Evolutionary conservation across 164 flowering plant genomes (phyloP).

Genomic region (Piper betle): DNA sequence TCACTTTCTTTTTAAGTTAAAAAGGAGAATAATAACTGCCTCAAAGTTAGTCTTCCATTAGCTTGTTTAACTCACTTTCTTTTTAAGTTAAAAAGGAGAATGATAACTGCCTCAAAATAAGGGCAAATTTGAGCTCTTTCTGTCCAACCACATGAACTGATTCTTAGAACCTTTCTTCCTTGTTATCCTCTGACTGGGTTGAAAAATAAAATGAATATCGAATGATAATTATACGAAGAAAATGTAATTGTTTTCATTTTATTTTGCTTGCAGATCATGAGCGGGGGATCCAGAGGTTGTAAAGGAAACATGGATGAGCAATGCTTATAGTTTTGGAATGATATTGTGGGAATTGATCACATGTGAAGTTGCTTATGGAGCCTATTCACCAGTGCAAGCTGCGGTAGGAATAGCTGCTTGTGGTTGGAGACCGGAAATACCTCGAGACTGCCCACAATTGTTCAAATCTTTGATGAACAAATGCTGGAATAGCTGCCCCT

Average conservation of each 20-base stretch:
- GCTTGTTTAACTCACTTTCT: no score
- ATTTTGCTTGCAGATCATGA: constrained; percentile 49
- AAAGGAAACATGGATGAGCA: constrained; percentile 90
- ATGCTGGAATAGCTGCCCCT: constrained; percentile 80
- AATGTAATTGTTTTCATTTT: not conserved
- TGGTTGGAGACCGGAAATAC: constrained; percentile 67
- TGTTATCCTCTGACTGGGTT: no score
- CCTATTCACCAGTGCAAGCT: constrained; percentile 90
- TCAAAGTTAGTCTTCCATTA: no score
- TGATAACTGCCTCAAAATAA: no score
- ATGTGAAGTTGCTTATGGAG: constrained; percentile 73
- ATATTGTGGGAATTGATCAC: constrained; percentile 91
- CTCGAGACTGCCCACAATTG: constrained; percentile 43
- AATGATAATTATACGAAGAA: not conserved
- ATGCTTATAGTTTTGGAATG: constrained; percentile 91
- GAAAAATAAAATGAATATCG: no score
- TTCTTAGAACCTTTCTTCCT: no score
- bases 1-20: not conserved
- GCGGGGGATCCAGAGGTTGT: constrained; percentile 92
- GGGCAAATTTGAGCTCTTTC: not conserved
- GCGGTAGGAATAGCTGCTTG: constrained; percentile 97
- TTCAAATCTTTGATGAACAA: constrained; percentile 60
- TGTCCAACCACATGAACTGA: no score
- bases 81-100: no score
- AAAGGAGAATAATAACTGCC: not conserved